Evolutionary conservation across 2,329 filamentous ascomycete genomes (phyloP), one percentile per base, ranked within the genome.

Genomic region (Diaporthe humulicola): DNA sequence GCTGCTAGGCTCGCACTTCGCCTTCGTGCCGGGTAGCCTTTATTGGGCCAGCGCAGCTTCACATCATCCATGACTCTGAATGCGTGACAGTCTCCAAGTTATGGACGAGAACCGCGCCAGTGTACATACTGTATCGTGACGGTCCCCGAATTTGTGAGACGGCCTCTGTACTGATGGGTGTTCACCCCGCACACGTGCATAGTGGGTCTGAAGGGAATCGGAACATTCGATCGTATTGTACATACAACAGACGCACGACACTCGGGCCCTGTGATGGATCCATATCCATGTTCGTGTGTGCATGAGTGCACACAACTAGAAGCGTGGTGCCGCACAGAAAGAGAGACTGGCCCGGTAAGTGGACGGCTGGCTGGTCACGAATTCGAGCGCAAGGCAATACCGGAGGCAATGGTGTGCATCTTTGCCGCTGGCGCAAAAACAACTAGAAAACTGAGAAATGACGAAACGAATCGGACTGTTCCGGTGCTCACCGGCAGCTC

Each of bases 321-420:
- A 36, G 61, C 30, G 45, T n/a, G 61, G 45, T n/a, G 61, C 61
- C 61, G 60, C 42, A 33, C 42, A 48, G 48, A 30, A 66, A 66
- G 60, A 28, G 60, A 33, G 40, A n/a, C 40, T 28, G 30, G 42
- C 22, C 61, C 1, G 42, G 42, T 22, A 22, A 22, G 30, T 25
- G 19, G 42, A 45, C 28, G 61, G 61, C 61, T 30, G 30, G 17
- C 19, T 36, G 40, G 19, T 38, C 61, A 50, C 61, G 42, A 36
- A 48, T 38, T n/a, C n/a, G n/a, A n/a, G n/a, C n/a, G 10, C 42
- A 17, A 25, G 4, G 48, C 40, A n/a, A 67, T n/a, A 50, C 36
- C 36, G 57, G 9, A 6, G 57, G 10, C 9, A 17, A 61, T 61
- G 57, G 28, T 36, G 28, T 33, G 45, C 25, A 17, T 4, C 4